A percentile compares a stretch with the other conserved stretches of the same genome.
phyloP scores from a whole-genome alignment of 352 stramenopile species.

The Phytophthora melonis region DNA sequence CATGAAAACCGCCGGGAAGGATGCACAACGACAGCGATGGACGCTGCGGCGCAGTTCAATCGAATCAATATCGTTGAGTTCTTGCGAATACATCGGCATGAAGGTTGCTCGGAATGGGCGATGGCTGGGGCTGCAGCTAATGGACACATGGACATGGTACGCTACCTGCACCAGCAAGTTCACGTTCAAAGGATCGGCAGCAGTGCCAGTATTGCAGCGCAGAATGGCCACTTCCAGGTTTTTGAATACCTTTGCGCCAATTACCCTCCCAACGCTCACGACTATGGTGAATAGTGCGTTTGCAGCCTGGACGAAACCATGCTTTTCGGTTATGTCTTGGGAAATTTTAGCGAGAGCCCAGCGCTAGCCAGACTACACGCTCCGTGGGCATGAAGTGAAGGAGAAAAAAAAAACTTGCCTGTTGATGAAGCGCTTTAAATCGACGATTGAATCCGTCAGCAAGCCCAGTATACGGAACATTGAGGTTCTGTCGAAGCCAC shows the following conservation, averaged over 20 bases:
- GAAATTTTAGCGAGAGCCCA: too few relatives aligned
- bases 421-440: too few relatives aligned
- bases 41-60: conserved; percentile 27
- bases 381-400: too few relatives aligned
- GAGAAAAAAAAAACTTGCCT: too few relatives aligned
- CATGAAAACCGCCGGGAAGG: conserved; percentile 25
- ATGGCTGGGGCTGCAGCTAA: conserved; percentile 27
- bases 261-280: conserved; percentile 17
- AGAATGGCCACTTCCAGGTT: conserved; percentile 25
- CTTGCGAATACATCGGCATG: conserved; percentile 9
- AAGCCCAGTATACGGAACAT: too few relatives aligned
- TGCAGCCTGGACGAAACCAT: neutral
- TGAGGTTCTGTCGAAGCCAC: too few relatives aligned
- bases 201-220: conserved; percentile 25
- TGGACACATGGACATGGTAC: conserved; percentile 25
- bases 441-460: too few relatives aligned
- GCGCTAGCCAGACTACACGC: too few relatives aligned
- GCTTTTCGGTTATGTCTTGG: neutral
- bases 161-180: conserved; percentile 26
- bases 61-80: conserved; percentile 25
- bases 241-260: conserved; percentile 30
- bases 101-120: conserved; percentile 31
- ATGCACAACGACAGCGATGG: conserved; percentile 26
- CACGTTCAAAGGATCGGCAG: conserved; percentile 21
- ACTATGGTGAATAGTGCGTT: conserved; percentile 11